phyloP scores from a whole-genome alignment of 2,329 filamentous ascomycete species.

The Aspergillus alliaceus region DNA sequence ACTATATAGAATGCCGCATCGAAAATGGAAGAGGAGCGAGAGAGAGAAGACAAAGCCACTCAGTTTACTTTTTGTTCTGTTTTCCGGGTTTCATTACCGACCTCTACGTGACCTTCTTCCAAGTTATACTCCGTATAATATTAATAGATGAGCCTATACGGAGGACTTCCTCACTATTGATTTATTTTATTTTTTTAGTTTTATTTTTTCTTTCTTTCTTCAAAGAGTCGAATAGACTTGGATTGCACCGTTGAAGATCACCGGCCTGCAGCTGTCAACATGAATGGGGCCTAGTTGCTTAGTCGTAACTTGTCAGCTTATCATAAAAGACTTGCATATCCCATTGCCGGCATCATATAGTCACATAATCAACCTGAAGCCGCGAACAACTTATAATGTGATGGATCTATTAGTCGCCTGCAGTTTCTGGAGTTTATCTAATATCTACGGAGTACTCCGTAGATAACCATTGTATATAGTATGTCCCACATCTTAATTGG shows the following conservation, averaged over 20 bases:
- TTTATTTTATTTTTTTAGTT: no score
- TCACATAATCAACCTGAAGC: conserved; percentile 3
- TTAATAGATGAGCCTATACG: no score
- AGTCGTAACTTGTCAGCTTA: not conserved
- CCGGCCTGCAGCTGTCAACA: conserved; percentile 15
- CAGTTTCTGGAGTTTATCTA: not conserved
- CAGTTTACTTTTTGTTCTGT: no score
- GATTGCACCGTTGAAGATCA: conserved; percentile 13
- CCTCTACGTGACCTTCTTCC: no score
- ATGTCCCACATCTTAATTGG: no score
- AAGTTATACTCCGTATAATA: no score
- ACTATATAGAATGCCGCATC: no score
- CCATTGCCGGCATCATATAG: not conserved
- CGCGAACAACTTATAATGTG: conserved; percentile 18
- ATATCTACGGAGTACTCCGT: no score
- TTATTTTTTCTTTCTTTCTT: no score
- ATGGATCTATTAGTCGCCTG: conserved; percentile 8
- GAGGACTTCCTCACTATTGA: no score
- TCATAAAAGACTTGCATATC: not conserved
- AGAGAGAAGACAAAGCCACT: not conserved
- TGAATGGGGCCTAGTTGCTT: not conserved
- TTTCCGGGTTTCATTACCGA: no score
- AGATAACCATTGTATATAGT: not conserved
- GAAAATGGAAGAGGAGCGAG: not conserved
- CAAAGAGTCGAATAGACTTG: not conserved